Evolutionary conservation across 192 early-diverging fungal species (phyloP).

Genomic region (Diversispora epigaea): DNA sequence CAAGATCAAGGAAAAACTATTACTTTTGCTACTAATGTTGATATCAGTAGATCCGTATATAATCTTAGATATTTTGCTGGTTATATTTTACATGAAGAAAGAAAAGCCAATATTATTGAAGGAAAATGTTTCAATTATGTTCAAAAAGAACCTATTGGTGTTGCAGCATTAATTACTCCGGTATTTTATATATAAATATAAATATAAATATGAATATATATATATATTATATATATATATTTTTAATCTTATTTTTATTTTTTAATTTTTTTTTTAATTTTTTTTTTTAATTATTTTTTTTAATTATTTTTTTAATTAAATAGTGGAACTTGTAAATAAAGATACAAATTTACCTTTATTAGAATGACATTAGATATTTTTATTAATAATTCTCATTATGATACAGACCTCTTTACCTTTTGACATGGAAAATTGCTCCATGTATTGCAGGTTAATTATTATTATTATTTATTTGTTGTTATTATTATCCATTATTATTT

Average conservation of each 20-base stretch:
- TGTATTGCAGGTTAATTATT: slow-evolving; percentile 55
- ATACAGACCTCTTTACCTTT: slow-evolving; percentile 58
- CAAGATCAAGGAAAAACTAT: slow-evolving; percentile 75
- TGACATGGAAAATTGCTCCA: slow-evolving; percentile 77
- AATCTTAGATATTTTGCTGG: slow-evolving; percentile 75
- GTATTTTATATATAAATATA: not conserved
- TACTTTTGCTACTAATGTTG: slow-evolving; percentile 52
- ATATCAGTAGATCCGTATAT: slow-evolving; percentile 61
- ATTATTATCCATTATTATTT: not conserved
- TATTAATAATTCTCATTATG: too few relatives aligned
- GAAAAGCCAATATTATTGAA: slow-evolving; percentile 49
- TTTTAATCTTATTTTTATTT: too few relatives aligned
- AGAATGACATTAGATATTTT: not conserved
- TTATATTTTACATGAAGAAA: slow-evolving; percentile 48
- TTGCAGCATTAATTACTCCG: slow-evolving; percentile 70
- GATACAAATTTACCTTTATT: not conserved
- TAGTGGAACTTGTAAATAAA: slow-evolving; percentile 56
- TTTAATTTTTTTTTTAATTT: too few relatives aligned
- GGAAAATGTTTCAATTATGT: slow-evolving; percentile 52
- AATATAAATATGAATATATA: not conserved
- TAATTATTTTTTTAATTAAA: not conserved
- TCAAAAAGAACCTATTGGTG: slow-evolving; percentile 57
- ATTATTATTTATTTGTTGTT: not conserved
- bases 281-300: too few relatives aligned
- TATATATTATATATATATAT: not conserved